phyloP scores from a whole-genome alignment of 1,284 basidiomycete genomes.

The Chondrostereum purpureum region DNA sequence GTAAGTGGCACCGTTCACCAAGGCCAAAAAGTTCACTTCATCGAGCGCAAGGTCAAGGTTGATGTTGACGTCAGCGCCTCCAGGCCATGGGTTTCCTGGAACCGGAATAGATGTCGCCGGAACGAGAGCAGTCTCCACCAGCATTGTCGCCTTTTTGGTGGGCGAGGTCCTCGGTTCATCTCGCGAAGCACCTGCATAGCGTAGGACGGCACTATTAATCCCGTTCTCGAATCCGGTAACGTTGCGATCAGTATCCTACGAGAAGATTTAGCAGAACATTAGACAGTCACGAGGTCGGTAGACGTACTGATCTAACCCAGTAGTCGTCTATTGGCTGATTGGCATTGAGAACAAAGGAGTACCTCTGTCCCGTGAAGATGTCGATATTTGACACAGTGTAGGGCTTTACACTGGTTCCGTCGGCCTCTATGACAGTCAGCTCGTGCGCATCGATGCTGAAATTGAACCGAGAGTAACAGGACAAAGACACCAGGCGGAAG shows the following conservation, averaged over 20 bases:
- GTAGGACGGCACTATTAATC: conserved; percentile 23
- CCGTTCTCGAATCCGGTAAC: conserved; percentile 16
- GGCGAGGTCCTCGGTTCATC: conserved; percentile 20
- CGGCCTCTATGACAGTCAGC: conserved; percentile 45
- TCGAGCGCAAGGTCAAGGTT: conserved; percentile 20
- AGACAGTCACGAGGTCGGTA: conserved; percentile 14
- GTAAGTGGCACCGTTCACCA: background rate
- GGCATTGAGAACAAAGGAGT: conserved; percentile 31
- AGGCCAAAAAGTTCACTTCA: background rate
- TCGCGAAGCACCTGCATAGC: conserved; percentile 21
- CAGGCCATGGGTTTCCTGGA: conserved; percentile 20
- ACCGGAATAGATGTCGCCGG: conserved; percentile 9
- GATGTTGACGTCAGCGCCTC: conserved; percentile 24
- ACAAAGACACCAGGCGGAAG: conserved; percentile 28
- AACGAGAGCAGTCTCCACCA: conserved; percentile 8
- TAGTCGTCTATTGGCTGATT: conserved; percentile 15
- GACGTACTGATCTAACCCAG: conserved; percentile 11
- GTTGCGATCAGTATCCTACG: conserved; percentile 16
- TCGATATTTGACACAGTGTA: conserved; percentile 31
- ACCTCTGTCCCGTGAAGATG: conserved; percentile 32
- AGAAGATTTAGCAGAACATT: conserved; percentile 14
- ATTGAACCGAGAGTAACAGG: conserved; percentile 27
- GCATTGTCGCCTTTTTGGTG: background rate
- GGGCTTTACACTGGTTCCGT: conserved; percentile 36
- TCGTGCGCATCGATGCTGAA: conserved; percentile 37